Conservation (phyloP, 352 stramenopile species). For the Pythium oligandrum region DNA sequence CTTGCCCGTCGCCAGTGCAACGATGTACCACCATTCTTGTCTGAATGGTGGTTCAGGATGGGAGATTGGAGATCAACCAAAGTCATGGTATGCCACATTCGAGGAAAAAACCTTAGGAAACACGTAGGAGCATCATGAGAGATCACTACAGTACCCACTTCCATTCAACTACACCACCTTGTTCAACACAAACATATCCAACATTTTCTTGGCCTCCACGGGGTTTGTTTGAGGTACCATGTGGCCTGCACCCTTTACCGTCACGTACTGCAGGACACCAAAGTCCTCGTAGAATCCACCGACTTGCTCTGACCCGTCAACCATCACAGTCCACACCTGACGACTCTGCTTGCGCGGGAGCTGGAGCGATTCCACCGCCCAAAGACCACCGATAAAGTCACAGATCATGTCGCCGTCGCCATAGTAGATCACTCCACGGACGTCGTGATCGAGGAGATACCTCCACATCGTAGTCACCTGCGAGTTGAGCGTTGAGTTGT, state of each 20-base stretch:
- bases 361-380: constrained; percentile 21
- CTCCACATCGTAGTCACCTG: constrained; percentile 21
- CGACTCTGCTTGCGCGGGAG: constrained; percentile 8
- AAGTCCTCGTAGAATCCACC: constrained; percentile 59
- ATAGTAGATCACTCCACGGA: constrained; percentile 20
- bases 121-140: too few relatives aligned
- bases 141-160: too few relatives aligned
- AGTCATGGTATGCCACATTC: too few relatives aligned
- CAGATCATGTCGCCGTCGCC: constrained; percentile 19
- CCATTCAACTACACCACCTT: too few relatives aligned
- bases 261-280: constrained; percentile 51
- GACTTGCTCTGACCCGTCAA: constrained; percentile 24
- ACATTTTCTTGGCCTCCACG: constrained; percentile 14
- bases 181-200: constrained; percentile 17
- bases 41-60: too few relatives aligned
- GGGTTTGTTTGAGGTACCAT: constrained; percentile 63
- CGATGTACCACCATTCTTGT: too few relatives aligned
- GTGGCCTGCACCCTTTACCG: constrained; percentile 64
- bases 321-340: constrained; percentile 9
- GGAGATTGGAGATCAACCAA: too few relatives aligned
- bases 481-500: constrained; percentile 13
- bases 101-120: constrained; percentile 2
- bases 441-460: constrained; percentile 6
- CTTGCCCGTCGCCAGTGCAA: too few relatives aligned
- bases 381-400: constrained; percentile 25